phyloP scores from a whole-genome alignment of 192 early-diverging fungal genomes.

The Mortierella claussenii region DNA sequence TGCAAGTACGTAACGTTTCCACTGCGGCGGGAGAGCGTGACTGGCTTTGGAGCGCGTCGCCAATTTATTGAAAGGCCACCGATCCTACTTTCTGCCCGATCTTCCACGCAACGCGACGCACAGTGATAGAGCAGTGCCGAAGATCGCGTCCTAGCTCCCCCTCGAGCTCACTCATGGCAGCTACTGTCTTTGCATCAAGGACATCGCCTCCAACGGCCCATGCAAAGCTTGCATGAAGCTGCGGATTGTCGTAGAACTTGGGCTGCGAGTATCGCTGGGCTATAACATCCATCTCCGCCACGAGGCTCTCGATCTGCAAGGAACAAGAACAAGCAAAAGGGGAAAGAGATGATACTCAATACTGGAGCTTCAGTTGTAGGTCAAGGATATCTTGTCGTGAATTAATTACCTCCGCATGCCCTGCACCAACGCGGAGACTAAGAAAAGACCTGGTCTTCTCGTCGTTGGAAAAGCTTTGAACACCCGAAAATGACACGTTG shows the following conservation, averaged over 20 bases:
- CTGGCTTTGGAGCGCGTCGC: slow-evolving; percentile 2
- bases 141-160: slow-evolving; percentile 22
- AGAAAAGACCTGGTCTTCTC: slow-evolving; percentile 41
- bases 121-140: slow-evolving; percentile 15
- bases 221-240: slow-evolving; percentile 51
- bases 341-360: not conserved
- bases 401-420: slow-evolving; percentile 29
- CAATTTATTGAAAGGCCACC: slow-evolving; percentile 8
- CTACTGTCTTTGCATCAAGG: slow-evolving; percentile 2
- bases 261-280: slow-evolving; percentile 32
- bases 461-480: slow-evolving; percentile 42
- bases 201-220: slow-evolving; percentile 42
- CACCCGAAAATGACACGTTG: slow-evolving; percentile 29
- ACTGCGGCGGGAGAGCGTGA: not conserved
- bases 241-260: slow-evolving; percentile 27
- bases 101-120: slow-evolving; percentile 37
- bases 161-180: slow-evolving; percentile 11
- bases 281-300: slow-evolving; percentile 41
- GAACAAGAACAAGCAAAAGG: not conserved
- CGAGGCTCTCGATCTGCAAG: slow-evolving; percentile 25
- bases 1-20: not conserved
- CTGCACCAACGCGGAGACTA: slow-evolving; percentile 42
- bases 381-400: not conserved
- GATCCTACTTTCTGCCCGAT: slow-evolving; percentile 28
- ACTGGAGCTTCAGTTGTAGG: not conserved